Evolutionary conservation across 345 rosid genomes (phyloP).

Genomic region (Aethionema arabicum): DNA sequence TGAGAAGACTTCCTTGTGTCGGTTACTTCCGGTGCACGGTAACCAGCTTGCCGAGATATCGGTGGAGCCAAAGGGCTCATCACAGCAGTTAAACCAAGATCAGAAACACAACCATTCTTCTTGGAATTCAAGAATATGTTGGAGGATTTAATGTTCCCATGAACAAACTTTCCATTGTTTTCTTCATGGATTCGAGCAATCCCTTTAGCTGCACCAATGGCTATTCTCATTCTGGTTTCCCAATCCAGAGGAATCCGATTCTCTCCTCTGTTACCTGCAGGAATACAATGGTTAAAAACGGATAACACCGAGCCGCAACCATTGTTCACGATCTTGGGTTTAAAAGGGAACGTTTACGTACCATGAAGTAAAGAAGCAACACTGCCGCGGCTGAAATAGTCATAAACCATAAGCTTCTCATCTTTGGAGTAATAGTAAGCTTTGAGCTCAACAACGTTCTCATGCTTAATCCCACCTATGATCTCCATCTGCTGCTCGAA

Average conservation of each 20-base stretch:
- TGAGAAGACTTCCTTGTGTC: slow-evolving; percentile 93
- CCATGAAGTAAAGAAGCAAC: slow-evolving; percentile 80
- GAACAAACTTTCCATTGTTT: slow-evolving; percentile 70
- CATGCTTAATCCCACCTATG: slow-evolving; percentile 76
- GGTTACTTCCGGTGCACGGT: slow-evolving; percentile 88
- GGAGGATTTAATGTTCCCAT: slow-evolving; percentile 91
- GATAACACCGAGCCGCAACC: background rate
- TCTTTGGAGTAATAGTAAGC: slow-evolving; percentile 94
- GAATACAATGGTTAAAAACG: background rate
- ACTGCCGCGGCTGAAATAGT: slow-evolving; percentile 69
- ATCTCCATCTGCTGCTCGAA: slow-evolving; percentile 97
- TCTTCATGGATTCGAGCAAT: slow-evolving; percentile 67
- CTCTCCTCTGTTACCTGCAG: slow-evolving; percentile 60
- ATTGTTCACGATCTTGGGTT: background rate
- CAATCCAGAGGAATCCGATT: slow-evolving; percentile 68
- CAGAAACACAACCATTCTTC: slow-evolving; percentile 73
- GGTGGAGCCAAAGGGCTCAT: slow-evolving; percentile 76
- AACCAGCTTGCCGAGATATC: slow-evolving; percentile 87
- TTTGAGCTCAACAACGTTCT: slow-evolving; percentile 83
- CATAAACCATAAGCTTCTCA: slow-evolving; percentile 92
- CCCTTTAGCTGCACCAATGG: slow-evolving; percentile 89
- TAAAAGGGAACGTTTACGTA: slow-evolving; percentile 39
- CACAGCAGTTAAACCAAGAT: slow-evolving; percentile 74
- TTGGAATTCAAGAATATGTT: slow-evolving; percentile 78
- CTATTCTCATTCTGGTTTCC: slow-evolving; percentile 78